Conservation (phyloP, 2,329 filamentous ascomycete species). For the Xylaria sp. region DNA sequence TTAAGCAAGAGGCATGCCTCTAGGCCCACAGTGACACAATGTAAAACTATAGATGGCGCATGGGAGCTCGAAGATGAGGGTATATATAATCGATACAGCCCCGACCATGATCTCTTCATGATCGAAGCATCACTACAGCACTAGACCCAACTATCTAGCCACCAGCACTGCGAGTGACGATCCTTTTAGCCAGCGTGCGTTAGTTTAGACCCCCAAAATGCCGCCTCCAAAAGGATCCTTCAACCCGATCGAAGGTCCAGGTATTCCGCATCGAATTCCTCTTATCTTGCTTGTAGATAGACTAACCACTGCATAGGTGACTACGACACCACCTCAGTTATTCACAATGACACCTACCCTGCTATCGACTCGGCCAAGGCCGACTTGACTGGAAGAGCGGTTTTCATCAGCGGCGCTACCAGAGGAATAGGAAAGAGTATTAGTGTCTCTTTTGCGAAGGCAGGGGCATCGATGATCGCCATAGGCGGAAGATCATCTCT, state of each 20-base stretch:
- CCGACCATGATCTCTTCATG: background rate
- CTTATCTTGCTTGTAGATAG: background rate
- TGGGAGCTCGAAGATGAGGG: background rate
- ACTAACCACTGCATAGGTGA: constrained; percentile 35
- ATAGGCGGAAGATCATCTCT: constrained; percentile 45
- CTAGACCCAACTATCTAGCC: background rate
- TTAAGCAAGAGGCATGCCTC: background rate
- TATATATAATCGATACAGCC: constrained; percentile 19
- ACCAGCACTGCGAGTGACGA: background rate
- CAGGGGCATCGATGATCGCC: constrained; percentile 52
- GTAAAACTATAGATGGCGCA: background rate
- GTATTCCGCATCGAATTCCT: constrained; percentile 20
- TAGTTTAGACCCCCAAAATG: constrained; percentile 32
- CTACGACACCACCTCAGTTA: constrained; percentile 44
- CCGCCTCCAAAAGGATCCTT: constrained; percentile 41
- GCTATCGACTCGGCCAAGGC: constrained; percentile 46
- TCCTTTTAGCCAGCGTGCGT: background rate
- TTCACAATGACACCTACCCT: constrained; percentile 50
- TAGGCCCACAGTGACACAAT: background rate
- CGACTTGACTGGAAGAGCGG: constrained; percentile 46
- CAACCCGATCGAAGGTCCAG: constrained; percentile 42
- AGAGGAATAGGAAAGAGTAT: constrained; percentile 50
- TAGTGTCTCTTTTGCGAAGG: constrained; percentile 47
- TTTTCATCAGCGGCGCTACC: constrained; percentile 52
- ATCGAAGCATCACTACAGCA: background rate